Percentiles rank a stretch among this genome's conserved stretches.
Conservation (phyloP, 1,284 basidiomycete genomes). For the Athelia psychrophila region DNA sequence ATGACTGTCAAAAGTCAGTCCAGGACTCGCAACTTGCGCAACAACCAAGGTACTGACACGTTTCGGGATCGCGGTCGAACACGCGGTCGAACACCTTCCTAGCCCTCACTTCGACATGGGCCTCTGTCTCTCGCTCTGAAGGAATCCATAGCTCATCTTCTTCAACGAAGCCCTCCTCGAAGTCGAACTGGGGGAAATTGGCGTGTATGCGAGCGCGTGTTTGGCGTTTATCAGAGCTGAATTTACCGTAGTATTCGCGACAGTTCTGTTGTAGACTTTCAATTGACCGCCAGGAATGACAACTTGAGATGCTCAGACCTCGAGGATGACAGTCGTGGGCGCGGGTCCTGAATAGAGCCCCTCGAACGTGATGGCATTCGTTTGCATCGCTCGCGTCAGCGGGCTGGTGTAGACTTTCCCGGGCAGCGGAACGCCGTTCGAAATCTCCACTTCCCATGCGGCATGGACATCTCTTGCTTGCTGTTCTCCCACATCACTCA, state of each 20-base stretch:
- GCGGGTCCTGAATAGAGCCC: constrained; percentile 28
- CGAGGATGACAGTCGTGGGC: constrained; percentile 40
- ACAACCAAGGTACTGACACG: constrained; percentile 38
- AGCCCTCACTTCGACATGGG: constrained; percentile 54
- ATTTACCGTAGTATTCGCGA: constrained; percentile 67
- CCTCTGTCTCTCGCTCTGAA: constrained; percentile 61
- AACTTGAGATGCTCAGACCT: constrained; percentile 38
- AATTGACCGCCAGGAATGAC: not conserved
- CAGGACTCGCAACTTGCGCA: no score
- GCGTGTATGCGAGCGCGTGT: constrained; percentile 49
- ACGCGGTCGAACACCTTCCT: constrained; percentile 58
- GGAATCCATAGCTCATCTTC: constrained; percentile 69
- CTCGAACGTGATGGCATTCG: constrained; percentile 63
- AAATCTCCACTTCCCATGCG: constrained; percentile 59
- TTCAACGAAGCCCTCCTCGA: constrained; percentile 72
- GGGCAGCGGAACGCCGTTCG: constrained; percentile 56
- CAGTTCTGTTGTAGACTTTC: constrained; percentile 40
- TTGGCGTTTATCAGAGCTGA: constrained; percentile 72
- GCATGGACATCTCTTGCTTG: constrained; percentile 59
- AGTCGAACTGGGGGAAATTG: constrained; percentile 57
- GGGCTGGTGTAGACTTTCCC: constrained; percentile 69
- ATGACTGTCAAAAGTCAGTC: constrained; percentile 38
- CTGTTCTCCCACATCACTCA: constrained; percentile 62
- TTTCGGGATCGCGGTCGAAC: constrained; percentile 47
- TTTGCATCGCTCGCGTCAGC: constrained; percentile 69